Evolutionary conservation across 2,329 filamentous ascomycete genomes (phyloP).

Genomic region (Catunica adiposa): DNA sequence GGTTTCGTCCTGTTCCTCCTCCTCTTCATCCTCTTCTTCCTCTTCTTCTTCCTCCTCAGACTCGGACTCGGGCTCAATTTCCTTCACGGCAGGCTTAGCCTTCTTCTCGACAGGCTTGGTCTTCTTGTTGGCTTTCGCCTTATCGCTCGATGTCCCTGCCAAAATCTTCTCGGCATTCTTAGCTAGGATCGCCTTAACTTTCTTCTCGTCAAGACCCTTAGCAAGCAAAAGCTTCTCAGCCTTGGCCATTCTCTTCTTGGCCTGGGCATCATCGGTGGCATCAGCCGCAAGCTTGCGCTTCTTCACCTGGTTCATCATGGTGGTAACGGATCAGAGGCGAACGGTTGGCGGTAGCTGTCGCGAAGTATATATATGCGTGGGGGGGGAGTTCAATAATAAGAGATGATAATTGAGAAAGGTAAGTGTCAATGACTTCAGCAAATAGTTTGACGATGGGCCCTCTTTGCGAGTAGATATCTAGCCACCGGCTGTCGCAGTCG

Average conservation of each 20-base stretch:
- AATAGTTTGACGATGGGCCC: too few species aligned
- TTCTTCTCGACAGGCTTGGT: slow-evolving; percentile 1
- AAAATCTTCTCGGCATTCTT: background rate
- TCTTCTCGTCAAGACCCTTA: slow-evolving; percentile 6
- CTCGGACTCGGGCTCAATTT: background rate
- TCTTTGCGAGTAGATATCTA: too few species aligned
- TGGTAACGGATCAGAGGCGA: too few species aligned
- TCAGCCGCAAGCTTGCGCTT: slow-evolving; percentile 13
- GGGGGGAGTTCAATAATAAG: too few species aligned
- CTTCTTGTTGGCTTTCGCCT: background rate
- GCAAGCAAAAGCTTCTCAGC: slow-evolving; percentile 7
- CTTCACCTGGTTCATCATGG: too few species aligned
- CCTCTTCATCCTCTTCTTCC: slow-evolving; percentile 1
- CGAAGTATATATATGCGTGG: too few species aligned
- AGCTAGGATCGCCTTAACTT: background rate
- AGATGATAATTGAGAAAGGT: too few species aligned
- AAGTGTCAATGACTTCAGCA: too few species aligned
- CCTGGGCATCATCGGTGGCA: slow-evolving; percentile 5
- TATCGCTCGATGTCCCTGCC: background rate
- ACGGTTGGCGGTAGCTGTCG: too few species aligned
- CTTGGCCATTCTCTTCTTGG: slow-evolving; percentile 12
- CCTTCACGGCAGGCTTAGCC: background rate
- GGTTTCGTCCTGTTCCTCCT: too few species aligned
- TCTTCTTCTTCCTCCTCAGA: slow-evolving; percentile 3
- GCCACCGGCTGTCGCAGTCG: background rate